Percentiles rank a stretch among this genome's conserved stretches.
These are phyloP conservation scores for Spathaspora jeffriesii DNA, from an alignment of 1,139 yeast genomes.

Conservation along the genomic window DNA sequence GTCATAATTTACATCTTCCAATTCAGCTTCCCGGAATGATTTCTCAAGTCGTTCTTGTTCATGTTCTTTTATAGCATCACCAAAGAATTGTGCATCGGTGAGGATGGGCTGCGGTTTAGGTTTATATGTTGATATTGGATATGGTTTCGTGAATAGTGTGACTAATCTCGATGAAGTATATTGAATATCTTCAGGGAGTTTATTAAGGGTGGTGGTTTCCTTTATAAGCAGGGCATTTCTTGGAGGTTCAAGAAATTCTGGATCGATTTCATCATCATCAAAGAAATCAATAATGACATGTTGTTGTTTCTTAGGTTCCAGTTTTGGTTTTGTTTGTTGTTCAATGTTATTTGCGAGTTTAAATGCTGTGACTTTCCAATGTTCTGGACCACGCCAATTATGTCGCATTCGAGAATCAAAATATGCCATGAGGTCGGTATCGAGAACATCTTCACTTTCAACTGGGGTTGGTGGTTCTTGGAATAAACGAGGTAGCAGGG, in stretches of 20 bases:
- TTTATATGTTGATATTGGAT: slow-evolving; percentile 23
- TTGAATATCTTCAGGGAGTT: slow-evolving; percentile 74
- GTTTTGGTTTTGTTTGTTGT: slow-evolving; percentile 12
- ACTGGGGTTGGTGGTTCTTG: slow-evolving; percentile 15
- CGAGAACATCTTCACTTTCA: slow-evolving; percentile 41
- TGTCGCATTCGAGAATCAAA: slow-evolving; percentile 70
- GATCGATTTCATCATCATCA: slow-evolving; percentile 30
- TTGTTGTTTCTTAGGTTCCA: slow-evolving; percentile 4
- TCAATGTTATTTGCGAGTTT: slow-evolving; percentile 26
- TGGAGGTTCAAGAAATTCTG: slow-evolving; percentile 46
- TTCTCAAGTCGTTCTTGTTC: slow-evolving; percentile 39
- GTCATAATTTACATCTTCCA: slow-evolving; percentile 40
- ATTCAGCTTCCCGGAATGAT: slow-evolving; percentile 47
- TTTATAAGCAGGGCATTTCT: slow-evolving; percentile 33
- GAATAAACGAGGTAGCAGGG: slow-evolving; percentile 24
- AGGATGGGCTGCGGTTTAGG: slow-evolving; percentile 15
- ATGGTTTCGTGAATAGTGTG: slow-evolving; percentile 66
- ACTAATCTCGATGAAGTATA: slow-evolving; percentile 72
- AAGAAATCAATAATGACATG: slow-evolving; percentile 51
- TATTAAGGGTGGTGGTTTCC: slow-evolving; percentile 36
- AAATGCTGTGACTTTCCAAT: slow-evolving; percentile 81
- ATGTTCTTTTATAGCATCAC: slow-evolving; percentile 58
- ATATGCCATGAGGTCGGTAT: slow-evolving; percentile 73
- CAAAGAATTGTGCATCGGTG: slow-evolving; percentile 78
- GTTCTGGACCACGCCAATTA: slow-evolving; percentile 92